Evolutionary conservation across 306 rosid species (phyloP), one percentile per base, ranked within the genome.

Genomic region (Rosa lucieae): DNA sequence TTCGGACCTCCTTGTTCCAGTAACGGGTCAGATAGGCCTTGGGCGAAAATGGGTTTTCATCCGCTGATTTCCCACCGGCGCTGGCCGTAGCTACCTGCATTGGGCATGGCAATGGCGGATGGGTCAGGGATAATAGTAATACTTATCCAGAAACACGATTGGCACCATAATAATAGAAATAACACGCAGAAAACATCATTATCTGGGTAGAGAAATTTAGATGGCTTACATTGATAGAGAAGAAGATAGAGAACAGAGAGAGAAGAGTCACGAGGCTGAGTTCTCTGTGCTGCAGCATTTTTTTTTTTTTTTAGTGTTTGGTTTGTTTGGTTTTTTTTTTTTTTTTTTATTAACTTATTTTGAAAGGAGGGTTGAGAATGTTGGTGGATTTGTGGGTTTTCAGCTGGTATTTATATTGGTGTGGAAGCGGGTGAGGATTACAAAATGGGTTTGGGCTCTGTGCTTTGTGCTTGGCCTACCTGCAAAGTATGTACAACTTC

Each of bases 1-100:
- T 96, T 21, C 94, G 93, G 86, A 95, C 90, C 97, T 91, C 97
- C 62, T 88, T 91, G 84, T 85, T 89, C 99, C 99, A 96, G 83
- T 96, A 96, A 1, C 99, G 94, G 65, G 77, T 79, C 70, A 89
- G 76, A 74, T 52, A 88, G 8, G 93, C 97, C 70, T 82, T 90
- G 0, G 99, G 99, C 0, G 97, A 80, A 75, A 96, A 96, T 3
- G 99, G 99, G 67, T 83, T 90, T 29, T 75, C 88, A 13, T 10
- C 74, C 37, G 2, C 37, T 3, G 37, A 32, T 32, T 32, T 32
- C 37, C 3, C 37, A 32, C 37, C 37, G 14, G 62, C 75, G 56
- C 6, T 85, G 66, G 87, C 80, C 26, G 17, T 10, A 18, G 70
- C 74, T 42, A 91, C 98, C 99, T 96, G 91, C 97, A 89, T 91